Percentiles rank a stretch among this genome's conserved stretches.
These are phyloP conservation scores for Camellia lanceoleosa DNA, from an alignment of 148 eudicot species.

Conservation along the genomic window DNA sequence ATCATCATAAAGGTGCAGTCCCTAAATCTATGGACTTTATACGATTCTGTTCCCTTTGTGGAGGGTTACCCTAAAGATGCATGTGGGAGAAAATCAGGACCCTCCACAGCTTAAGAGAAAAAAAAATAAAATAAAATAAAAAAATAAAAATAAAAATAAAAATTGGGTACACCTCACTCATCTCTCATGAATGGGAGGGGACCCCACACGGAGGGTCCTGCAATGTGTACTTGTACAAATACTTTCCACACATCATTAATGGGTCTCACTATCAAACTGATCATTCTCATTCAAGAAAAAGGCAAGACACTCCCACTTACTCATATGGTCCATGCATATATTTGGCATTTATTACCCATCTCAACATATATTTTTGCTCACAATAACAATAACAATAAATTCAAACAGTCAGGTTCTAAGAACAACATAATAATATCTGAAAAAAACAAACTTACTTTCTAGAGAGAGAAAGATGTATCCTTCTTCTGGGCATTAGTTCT, in stretches of 20 bases:
- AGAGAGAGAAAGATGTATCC: constrained; percentile 15
- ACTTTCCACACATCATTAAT: constrained; percentile 39
- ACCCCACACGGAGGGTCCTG: constrained; percentile 29
- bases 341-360: constrained; percentile 39
- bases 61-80: not conserved
- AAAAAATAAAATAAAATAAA: too few species aligned
- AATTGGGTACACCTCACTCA: not conserved
- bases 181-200: constrained; percentile 10
- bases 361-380: not conserved
- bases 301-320: constrained; percentile 21
- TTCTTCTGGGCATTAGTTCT: constrained; percentile 18
- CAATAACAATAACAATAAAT: constrained; percentile 22
- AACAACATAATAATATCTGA: constrained; percentile 17
- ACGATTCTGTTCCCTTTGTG: not conserved
- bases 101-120: not conserved
- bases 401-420: constrained; percentile 35
- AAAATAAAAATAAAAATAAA: too few species aligned
- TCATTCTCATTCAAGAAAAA: constrained; percentile 29
- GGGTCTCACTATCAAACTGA: constrained; percentile 39
- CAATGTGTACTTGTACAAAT: constrained; percentile 46
- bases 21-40: not conserved
- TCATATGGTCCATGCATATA: constrained; percentile 28
- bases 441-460: constrained; percentile 15
- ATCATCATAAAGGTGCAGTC: not conserved
- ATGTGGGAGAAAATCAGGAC: constrained; percentile 7